phyloP scores from a whole-genome alignment of 805 yeast species.

The Starmera quercuum region DNA sequence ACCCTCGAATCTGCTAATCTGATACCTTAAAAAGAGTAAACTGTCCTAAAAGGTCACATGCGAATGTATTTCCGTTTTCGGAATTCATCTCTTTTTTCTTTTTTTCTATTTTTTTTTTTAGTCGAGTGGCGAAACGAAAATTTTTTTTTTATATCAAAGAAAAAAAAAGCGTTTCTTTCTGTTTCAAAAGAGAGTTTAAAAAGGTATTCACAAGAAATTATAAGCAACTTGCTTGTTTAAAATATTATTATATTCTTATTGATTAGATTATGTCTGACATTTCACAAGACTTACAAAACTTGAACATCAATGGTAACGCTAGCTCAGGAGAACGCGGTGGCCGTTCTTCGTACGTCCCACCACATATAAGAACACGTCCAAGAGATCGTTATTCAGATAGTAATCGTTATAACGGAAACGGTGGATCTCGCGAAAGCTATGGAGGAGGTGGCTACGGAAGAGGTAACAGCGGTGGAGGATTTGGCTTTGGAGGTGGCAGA shows the following conservation, averaged over 20 bases:
- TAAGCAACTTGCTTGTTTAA: too few species aligned
- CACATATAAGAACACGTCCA: conserved; percentile 37
- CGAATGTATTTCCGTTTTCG: too few species aligned
- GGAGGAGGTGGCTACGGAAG: conserved; percentile 12
- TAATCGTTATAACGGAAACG: conserved; percentile 11
- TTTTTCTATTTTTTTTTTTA: too few species aligned
- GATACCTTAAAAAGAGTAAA: too few species aligned
- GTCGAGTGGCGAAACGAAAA: too few species aligned
- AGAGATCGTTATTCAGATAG: conserved; percentile 11
- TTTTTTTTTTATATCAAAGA: too few species aligned
- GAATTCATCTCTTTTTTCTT: too few species aligned
- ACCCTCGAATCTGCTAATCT: too few species aligned
- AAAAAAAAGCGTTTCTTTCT: too few species aligned
- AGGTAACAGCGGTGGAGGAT: conserved; percentile 22
- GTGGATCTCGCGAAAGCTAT: conserved; percentile 6
- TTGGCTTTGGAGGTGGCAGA: conserved; percentile 24
- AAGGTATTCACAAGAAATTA: too few species aligned
- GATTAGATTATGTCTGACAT: conserved; percentile 48
- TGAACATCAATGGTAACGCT: conserved; percentile 32
- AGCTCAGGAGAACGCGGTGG: conserved; percentile 15
- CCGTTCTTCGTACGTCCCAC: conserved; percentile 44
- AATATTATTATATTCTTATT: background rate
- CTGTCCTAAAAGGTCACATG: too few species aligned
- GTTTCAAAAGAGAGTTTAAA: too few species aligned
- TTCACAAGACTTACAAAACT: conserved; percentile 48